phyloP scores from a whole-genome alignment of 2,329 filamentous ascomycete species.

The Ophiostoma angusticollis region DNA sequence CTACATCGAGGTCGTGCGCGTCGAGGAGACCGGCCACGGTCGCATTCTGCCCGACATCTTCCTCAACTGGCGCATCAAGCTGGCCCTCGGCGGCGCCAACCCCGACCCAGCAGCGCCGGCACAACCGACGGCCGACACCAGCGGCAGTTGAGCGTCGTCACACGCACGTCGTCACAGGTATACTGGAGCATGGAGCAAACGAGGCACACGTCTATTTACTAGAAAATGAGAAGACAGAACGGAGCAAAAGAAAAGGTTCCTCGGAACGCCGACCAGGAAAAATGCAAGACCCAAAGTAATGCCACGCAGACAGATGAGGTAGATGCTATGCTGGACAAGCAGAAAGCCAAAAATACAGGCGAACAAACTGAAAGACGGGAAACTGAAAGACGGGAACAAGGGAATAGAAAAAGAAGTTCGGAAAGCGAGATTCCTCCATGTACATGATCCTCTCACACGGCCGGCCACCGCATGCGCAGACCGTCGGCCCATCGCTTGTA shows the following conservation, averaged over 20 bases:
- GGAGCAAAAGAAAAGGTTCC: neutral
- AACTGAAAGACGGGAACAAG: neutral
- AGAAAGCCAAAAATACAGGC: neutral
- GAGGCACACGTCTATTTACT: too few relatives aligned
- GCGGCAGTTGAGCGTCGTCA: neutral
- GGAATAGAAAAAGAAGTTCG: neutral
- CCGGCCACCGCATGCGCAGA: slow-evolving; percentile 36
- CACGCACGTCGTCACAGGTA: too few relatives aligned
- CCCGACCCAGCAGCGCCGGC: too few relatives aligned
- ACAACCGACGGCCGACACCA: neutral
- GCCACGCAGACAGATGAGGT: too few relatives aligned
- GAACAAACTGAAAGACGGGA: slow-evolving; percentile 4
- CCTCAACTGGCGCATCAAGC: slow-evolving; percentile 56
- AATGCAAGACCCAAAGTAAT: too few relatives aligned
- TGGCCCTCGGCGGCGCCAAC: slow-evolving; percentile 30
- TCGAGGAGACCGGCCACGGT: slow-evolving; percentile 64
- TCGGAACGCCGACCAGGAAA: slow-evolving; percentile 8
- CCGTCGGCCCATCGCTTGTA: slow-evolving; percentile 86
- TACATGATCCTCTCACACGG: slow-evolving; percentile 4
- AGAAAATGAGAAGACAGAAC: neutral
- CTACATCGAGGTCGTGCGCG: slow-evolving; percentile 58
- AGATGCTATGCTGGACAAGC: slow-evolving; percentile 2
- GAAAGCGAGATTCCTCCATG: neutral
- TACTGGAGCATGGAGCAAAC: too few relatives aligned
- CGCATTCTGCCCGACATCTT: slow-evolving; percentile 67